Percentiles rank a stretch among this genome's conserved stretches.
phyloP scores from a whole-genome alignment of 805 yeast species.

The Wickerhamomyces hampshirensis region DNA sequence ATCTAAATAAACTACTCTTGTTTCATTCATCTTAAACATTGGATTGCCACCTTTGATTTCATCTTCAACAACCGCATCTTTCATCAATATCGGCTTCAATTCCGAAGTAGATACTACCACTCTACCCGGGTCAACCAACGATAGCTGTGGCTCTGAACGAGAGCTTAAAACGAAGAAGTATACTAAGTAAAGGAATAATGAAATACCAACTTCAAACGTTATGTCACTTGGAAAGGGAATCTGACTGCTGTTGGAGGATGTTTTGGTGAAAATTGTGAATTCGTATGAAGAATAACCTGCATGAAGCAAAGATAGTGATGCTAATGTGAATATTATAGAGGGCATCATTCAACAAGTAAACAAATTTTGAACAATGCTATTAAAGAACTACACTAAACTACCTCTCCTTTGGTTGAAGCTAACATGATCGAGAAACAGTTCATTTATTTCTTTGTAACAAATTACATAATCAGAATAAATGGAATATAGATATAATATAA shows the following conservation, averaged over 20 bases:
- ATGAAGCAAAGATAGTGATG: conserved; percentile 31
- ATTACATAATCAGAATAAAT: too few relatives aligned
- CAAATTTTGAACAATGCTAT: too few relatives aligned
- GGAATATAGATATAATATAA: too few relatives aligned
- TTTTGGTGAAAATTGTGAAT: conserved; percentile 35
- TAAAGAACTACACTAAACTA: too few relatives aligned
- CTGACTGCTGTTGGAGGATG: conserved; percentile 7
- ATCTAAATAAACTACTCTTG: conserved; percentile 49
- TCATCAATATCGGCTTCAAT: conserved; percentile 44
- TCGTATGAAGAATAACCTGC: conserved; percentile 53
- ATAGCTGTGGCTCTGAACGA: conserved; percentile 18
- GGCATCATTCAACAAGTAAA: conserved; percentile 7
- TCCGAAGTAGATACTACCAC: conserved; percentile 26
- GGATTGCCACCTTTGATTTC: conserved; percentile 41
- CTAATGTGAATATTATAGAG: conserved; percentile 6
- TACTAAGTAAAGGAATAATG: conserved; percentile 36
- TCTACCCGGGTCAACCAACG: conserved; percentile 25
- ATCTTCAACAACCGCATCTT: conserved; percentile 41
- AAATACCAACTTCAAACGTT: conserved; percentile 44
- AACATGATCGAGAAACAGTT: too few relatives aligned
- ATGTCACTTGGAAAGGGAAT: conserved; percentile 41
- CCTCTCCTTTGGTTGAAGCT: too few relatives aligned
- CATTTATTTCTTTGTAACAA: too few relatives aligned
- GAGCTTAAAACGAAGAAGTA: conserved; percentile 18
- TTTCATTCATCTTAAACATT: conserved; percentile 43